These are phyloP conservation scores for Auricularia sp. DNA, from an alignment of 768 basidiomycete species.

Conservation along the genomic window DNA sequence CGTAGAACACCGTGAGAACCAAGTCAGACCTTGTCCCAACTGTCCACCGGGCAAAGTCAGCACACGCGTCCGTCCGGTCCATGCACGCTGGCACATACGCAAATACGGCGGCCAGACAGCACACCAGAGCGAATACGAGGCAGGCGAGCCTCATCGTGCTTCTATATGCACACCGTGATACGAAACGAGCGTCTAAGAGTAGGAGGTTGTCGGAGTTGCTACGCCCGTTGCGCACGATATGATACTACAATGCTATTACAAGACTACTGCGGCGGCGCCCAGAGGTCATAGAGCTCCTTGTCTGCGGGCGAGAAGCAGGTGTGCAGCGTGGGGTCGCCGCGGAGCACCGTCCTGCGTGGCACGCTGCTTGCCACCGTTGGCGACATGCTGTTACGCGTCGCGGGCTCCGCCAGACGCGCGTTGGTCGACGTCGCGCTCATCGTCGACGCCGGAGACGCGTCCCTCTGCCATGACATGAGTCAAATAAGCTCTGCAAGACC, in stretches of 20 bases:
- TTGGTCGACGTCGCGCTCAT: neutral
- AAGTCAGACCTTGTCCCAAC: constrained; percentile 9
- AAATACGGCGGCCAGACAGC: constrained; percentile 3
- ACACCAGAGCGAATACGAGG: neutral
- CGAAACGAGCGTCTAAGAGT: neutral
- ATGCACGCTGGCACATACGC: neutral
- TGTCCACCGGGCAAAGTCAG: neutral
- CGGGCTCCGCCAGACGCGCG: neutral
- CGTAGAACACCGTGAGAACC: neutral
- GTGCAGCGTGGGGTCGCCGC: constrained; percentile 53
- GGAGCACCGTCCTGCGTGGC: constrained; percentile 30
- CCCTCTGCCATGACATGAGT: neutral
- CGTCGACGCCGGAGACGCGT: neutral
- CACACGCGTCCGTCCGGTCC: neutral
- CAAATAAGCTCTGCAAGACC: neutral
- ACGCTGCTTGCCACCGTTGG: neutral
- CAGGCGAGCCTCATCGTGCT: neutral
- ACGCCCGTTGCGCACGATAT: neutral
- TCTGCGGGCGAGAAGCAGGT: constrained; percentile 71
- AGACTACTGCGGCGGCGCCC: constrained; percentile 42
- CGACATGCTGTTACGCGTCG: constrained; percentile 16
- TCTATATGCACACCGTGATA: neutral
- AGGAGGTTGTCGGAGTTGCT: neutral
- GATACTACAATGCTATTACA: neutral
- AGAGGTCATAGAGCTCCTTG: constrained; percentile 66